Evolutionary conservation across 2,329 filamentous ascomycete genomes (phyloP), one percentile per base, ranked within the genome.

Genomic region (Phaeophleospora eucalypticola): DNA sequence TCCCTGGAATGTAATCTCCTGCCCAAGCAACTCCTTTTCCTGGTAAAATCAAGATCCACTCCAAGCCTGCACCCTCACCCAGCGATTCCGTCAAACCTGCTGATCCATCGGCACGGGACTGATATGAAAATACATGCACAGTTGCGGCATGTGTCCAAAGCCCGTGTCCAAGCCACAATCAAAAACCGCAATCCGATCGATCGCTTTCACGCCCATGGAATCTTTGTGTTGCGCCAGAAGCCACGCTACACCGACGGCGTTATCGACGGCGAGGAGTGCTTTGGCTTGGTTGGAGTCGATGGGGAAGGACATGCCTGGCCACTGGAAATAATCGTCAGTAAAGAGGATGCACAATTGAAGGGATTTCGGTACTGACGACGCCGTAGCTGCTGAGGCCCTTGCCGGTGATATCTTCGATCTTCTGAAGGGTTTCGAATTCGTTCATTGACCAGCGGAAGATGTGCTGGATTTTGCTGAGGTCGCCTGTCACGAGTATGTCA

Each of bases 41-140:
- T n/a, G n/a, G n/a, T n/a, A n/a, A n/a, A n/a, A n/a, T n/a, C n/a
- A n/a, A n/a, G n/a, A n/a, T n/a, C n/a, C n/a, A n/a, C n/a, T n/a
- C n/a, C n/a, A n/a, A n/a, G n/a, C n/a, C n/a, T n/a, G n/a, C n/a
- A n/a, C n/a, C n/a, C n/a, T n/a, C n/a, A n/a, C n/a, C n/a, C n/a
- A n/a, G n/a, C n/a, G n/a, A n/a, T n/a, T n/a, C n/a, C n/a, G n/a
- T n/a, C n/a, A n/a, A n/a, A n/a, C n/a, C n/a, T n/a, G n/a, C n/a
- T n/a, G n/a, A n/a, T n/a, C n/a, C n/a, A n/a, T n/a, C n/a, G n/a
- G n/a, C n/a, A n/a, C n/a, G n/a, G n/a, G n/a, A n/a, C 33, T 14
- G 42, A 46, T n/a, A 20, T 46, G 45, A 18, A 42, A 36, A 10
- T 46, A 46, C 14, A 46, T 29, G 16, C 45, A 46, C 38, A 20